Conservation (phyloP, 2,329 filamentous ascomycete species). For the Aplosporella prunicola region DNA sequence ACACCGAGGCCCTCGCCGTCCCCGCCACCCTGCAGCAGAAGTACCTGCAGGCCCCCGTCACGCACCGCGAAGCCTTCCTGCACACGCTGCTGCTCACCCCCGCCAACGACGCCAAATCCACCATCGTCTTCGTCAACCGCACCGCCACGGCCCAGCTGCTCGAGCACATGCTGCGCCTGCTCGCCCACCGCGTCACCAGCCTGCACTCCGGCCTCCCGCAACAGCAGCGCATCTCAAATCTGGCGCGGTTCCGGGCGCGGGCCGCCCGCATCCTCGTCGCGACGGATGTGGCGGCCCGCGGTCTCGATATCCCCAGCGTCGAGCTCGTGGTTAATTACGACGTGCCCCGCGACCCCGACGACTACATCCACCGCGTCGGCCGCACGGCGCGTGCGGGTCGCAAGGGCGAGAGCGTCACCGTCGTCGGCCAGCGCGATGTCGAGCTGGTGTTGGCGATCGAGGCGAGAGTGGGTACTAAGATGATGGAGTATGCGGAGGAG, state of each 20-base stretch:
- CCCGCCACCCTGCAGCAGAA: constrained; percentile 73
- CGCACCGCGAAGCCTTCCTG: constrained; percentile 89
- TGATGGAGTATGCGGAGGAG: constrained; percentile 80
- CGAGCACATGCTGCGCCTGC: constrained; percentile 74
- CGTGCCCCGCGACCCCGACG: constrained; percentile 87
- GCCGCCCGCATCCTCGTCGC: constrained; percentile 86
- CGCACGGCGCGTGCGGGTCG: constrained; percentile 89
- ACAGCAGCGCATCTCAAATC: constrained; percentile 73
- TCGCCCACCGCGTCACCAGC: constrained; percentile 83
- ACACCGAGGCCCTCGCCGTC: constrained; percentile 62
- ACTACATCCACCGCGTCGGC: constrained; percentile 95
- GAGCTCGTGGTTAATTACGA: constrained; percentile 91
- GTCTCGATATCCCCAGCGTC: constrained; percentile 91
- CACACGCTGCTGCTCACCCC: constrained; percentile 80
- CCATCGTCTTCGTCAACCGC: constrained; percentile 92
- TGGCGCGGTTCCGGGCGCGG: constrained; percentile 81
- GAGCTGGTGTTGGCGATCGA: constrained; percentile 87
- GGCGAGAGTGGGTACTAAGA: constrained; percentile 64
- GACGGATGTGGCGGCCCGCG: constrained; percentile 88
- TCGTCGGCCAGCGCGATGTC: constrained; percentile 90
- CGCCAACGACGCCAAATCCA: constrained; percentile 61
- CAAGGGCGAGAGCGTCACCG: constrained; percentile 69
- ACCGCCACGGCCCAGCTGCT: constrained; percentile 81
- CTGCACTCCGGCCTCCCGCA: constrained; percentile 84
- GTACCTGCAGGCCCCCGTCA: constrained; percentile 81